These are phyloP conservation scores for Cornus controversa DNA, from an alignment of 148 eudicot genomes.

Conservation along the genomic window DNA sequence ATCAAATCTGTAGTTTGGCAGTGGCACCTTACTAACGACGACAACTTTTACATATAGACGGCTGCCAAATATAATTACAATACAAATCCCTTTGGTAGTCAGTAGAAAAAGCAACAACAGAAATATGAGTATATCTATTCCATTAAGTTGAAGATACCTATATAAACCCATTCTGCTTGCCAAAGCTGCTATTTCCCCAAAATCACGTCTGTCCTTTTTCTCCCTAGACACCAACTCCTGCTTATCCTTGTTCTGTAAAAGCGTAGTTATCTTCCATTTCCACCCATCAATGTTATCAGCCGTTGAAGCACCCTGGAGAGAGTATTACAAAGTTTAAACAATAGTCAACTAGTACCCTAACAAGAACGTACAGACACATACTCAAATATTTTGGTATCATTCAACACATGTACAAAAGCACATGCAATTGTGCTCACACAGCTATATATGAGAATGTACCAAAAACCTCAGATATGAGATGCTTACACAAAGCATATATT, in stretches of 20 bases:
- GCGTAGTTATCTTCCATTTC: constrained; percentile 65
- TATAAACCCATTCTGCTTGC: constrained; percentile 85
- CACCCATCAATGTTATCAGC: constrained; percentile 62
- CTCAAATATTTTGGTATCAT: neutral
- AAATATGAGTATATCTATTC: neutral
- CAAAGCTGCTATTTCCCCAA: constrained; percentile 74
- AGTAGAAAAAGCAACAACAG: neutral
- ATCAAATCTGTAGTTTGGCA: constrained; percentile 97
- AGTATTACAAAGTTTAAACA: constrained; percentile 4
- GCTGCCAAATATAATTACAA: constrained; percentile 47
- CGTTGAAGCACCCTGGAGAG: constrained; percentile 48
- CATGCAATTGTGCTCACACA: too few species aligned
- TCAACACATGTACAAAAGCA: too few species aligned
- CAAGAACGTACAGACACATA: neutral
- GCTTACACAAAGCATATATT: neutral
- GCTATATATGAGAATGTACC: too few species aligned
- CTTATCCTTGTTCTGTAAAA: constrained; percentile 56
- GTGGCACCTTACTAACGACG: constrained; percentile 84
- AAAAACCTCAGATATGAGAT: neutral
- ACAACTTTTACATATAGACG: constrained; percentile 77
- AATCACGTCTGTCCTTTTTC: constrained; percentile 88
- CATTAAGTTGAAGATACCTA: constrained; percentile 49
- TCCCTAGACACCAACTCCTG: constrained; percentile 92
- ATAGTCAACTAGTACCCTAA: neutral
- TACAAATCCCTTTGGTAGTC: constrained; percentile 4